A percentile compares a stretch with the other conserved stretches of the same genome.
These are phyloP conservation scores for Clitopilus passeckerianus DNA, from an alignment of 768 basidiomycete species.

Conservation along the genomic window DNA sequence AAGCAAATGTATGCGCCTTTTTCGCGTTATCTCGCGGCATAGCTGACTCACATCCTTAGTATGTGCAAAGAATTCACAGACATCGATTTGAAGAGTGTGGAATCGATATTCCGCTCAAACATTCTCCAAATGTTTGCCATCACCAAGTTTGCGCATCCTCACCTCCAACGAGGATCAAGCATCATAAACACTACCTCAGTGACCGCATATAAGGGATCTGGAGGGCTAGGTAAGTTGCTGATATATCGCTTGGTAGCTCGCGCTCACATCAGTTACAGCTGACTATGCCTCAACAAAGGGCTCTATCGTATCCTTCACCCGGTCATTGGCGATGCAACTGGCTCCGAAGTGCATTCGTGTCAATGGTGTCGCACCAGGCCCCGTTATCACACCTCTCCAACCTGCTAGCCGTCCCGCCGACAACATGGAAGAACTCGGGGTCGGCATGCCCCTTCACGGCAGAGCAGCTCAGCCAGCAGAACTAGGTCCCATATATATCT, in stretches of 20 bases:
- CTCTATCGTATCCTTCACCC: constrained; percentile 52
- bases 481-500: constrained; percentile 48
- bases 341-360: constrained; percentile 31
- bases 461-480: constrained; percentile 19
- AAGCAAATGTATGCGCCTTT: constrained; percentile 31
- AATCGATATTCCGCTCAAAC: constrained; percentile 52
- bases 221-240: constrained; percentile 17
- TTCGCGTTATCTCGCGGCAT: neutral
- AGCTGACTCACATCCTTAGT: constrained; percentile 12
- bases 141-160: constrained; percentile 50
- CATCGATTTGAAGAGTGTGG: constrained; percentile 47
- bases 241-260: constrained; percentile 13
- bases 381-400: constrained; percentile 54
- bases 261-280: constrained; percentile 9
- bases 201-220: constrained; percentile 40
- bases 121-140: constrained; percentile 57
- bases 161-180: constrained; percentile 50
- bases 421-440: constrained; percentile 23
- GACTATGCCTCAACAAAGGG: constrained; percentile 62
- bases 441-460: constrained; percentile 44
- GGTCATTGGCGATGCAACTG: constrained; percentile 47
- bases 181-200: constrained; percentile 65
- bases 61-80: constrained; percentile 40
- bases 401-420: constrained; percentile 44
- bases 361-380: constrained; percentile 46